These are phyloP conservation scores for Xanthoparmelia taractica DNA, from an alignment of 495 filamentous ascomycete genomes.

Conservation along the genomic window DNA sequence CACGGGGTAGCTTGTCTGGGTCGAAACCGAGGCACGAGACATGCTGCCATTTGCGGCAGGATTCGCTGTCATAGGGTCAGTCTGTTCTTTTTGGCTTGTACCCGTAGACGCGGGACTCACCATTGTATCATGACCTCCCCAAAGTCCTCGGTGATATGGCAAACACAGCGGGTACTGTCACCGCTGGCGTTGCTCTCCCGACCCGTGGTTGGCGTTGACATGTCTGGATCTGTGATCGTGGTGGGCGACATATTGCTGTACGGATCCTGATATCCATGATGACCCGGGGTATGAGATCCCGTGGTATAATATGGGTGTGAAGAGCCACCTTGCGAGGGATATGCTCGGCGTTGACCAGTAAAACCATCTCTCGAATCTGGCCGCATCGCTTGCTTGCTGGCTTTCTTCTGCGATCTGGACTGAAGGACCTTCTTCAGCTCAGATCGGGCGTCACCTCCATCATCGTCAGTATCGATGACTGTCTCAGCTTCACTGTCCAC, in stretches of 20 bases:
- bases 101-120: constrained; percentile 36
- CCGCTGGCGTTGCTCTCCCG: constrained; percentile 45
- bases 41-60: constrained; percentile 81
- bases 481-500: constrained; percentile 52
- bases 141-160: constrained; percentile 56
- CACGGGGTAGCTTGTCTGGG: constrained; percentile 53
- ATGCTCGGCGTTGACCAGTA: constrained; percentile 7
- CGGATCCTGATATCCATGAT: constrained; percentile 11
- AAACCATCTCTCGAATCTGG: constrained; percentile 11
- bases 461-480: constrained; percentile 43
- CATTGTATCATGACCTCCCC: constrained; percentile 77
- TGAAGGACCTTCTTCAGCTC: constrained; percentile 69
- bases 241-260: constrained; percentile 52
- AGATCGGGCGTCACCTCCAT: constrained; percentile 48
- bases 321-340: constrained; percentile 10
- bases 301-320: constrained; percentile 25
- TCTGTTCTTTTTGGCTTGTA: not conserved
- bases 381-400: constrained; percentile 7
- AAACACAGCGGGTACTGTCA: constrained; percentile 63
- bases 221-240: constrained; percentile 57
- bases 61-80: constrained; percentile 51
- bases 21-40: constrained; percentile 68
- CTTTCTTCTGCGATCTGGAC: constrained; percentile 47
- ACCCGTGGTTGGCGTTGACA: constrained; percentile 59
- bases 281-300: constrained; percentile 34